Conservation (phyloP, 371 early-diverging fungal species). For the Mortierella sp. region DNA sequence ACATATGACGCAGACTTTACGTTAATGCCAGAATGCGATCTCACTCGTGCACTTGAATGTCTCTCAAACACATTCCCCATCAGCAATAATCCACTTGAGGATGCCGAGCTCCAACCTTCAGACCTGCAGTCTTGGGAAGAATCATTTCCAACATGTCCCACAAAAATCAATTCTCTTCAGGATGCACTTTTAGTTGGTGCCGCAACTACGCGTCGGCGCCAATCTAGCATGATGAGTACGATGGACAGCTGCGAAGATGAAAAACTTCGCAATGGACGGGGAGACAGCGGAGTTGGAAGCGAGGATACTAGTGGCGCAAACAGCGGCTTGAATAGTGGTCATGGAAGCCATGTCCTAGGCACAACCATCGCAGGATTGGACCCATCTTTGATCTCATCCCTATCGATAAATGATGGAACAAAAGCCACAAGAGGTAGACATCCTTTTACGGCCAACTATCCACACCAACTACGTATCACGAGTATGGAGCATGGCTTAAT, state of each 20-base stretch:
- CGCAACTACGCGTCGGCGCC: conserved; percentile 10
- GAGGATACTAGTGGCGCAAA: conserved; percentile 36
- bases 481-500: conserved; percentile 50
- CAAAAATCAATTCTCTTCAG: conserved; percentile 34
- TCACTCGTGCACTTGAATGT: conserved; percentile 41
- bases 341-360: conserved; percentile 30
- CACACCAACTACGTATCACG: conserved; percentile 41
- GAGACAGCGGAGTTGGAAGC: conserved; percentile 47
- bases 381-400: conserved; percentile 28
- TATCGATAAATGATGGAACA: conserved; percentile 20
- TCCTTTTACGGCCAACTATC: conserved; percentile 24
- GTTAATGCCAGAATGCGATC: conserved; percentile 48
- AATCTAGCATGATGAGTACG: conserved; percentile 8
- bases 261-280: background rate
- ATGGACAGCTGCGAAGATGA: background rate
- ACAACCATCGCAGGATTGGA: conserved; percentile 24
- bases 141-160: conserved; percentile 29
- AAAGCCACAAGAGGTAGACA: conserved; percentile 15
- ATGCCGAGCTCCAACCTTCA: conserved; percentile 24
- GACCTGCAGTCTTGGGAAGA: conserved; percentile 46
- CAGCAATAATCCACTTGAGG: conserved; percentile 44
- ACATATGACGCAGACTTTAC: conserved; percentile 53
- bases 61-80: conserved; percentile 25
- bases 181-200: conserved; percentile 40
- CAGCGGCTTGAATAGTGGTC: conserved; percentile 33